These are phyloP conservation scores for Myxozyma melibiosi DNA, from an alignment of 805 yeast genomes.

Conservation along the genomic window DNA sequence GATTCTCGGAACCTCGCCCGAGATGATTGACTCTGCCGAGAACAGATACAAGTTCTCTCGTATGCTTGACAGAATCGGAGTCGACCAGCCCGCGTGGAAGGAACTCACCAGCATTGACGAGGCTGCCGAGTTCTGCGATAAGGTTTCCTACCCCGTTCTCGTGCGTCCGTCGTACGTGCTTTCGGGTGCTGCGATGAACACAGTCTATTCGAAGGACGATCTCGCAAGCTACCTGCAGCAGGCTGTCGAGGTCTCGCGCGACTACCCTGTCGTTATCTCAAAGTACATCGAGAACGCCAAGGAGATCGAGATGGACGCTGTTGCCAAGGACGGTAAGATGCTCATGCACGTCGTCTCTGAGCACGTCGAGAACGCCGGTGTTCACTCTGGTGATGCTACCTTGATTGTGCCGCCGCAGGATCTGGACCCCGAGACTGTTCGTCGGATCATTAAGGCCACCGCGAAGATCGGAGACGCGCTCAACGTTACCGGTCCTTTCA, in stretches of 20 bases:
- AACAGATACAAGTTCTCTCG: conserved; percentile 97
- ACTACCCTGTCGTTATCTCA: conserved; percentile 96
- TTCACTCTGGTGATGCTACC: conserved; percentile 99
- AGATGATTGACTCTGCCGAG: conserved; percentile 97
- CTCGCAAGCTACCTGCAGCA: conserved; percentile 83
- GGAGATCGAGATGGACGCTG: conserved; percentile 99
- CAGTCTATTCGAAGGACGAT: conserved; percentile 87
- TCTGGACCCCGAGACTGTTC: conserved; percentile 86
- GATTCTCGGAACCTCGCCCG: conserved; percentile 95
- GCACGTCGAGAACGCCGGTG: conserved; percentile 99
- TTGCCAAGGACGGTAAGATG: conserved; percentile 90
- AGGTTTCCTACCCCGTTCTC: conserved; percentile 89
- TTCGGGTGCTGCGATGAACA: conserved; percentile 99
- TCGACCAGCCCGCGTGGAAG: conserved; percentile 99
- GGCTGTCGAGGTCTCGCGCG: conserved; percentile 97
- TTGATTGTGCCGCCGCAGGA: conserved; percentile 96
- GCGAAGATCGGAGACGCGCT: conserved; percentile 94
- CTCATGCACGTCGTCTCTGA: conserved; percentile 97
- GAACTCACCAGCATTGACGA: conserved; percentile 90
- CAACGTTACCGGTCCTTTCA: conserved; percentile 96
- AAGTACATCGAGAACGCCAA: conserved; percentile 95
- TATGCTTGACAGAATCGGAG: conserved; percentile 94
- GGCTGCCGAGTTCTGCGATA: conserved; percentile 89
- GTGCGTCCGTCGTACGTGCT: conserved; percentile 97
- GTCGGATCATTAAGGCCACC: conserved; percentile 86